Base-by-base conservation (phyloP, 306 rosid genomes). In the Rubus idaeus region DNA sequence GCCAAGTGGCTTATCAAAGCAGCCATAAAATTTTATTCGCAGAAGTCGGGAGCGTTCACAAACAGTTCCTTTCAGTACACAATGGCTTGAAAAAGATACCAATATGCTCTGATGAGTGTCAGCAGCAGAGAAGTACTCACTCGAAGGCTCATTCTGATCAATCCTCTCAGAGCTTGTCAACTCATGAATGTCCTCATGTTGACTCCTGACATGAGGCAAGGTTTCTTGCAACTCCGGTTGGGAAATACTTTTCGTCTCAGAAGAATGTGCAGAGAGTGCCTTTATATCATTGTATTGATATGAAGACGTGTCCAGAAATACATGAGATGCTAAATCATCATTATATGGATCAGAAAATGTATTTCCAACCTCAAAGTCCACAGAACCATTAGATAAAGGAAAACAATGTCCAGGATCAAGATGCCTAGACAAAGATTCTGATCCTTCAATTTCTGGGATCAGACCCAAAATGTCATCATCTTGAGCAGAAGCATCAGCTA, bases 1-100 rank as follows among this genome's bases (percentile, higher is more conserved):
- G 65, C 99, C 99, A 17, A 96, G 90, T 75, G 99, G 99, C 88
- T 96, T 96, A 85, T 96, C 99, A 72, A 88, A 88, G 66, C 91
- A 88, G 66, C 98, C 93, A 77, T 96, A 96, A 70, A 93, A 96
- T 76, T 93, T 96, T 81, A 96, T 96, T 71, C 99, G 98, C 84
- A 91, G 84, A 76, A 93, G 94, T 78, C 86, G 96, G 66, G 94
- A 86, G 30, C 92, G 97, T 75, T 91, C 97, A 80, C 99, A 96
- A 77, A 88, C 89, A 41, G 85, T 84, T 87, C 90, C 91, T 83
- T 96, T 96, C 12, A 75, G 85, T 44, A 93, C 93, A 82, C 99
- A 93, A 66, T 83, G 91, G 84, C 97, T 96, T 69, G 99, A 96
- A 87, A 87, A 93, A 68, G 93, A 88, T 64, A 96, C 99, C 91